Percentiles rank a stretch among this genome's conserved stretches.
phyloP scores from a whole-genome alignment of 768 basidiomycete species.

The Lentinus tigrinus region DNA sequence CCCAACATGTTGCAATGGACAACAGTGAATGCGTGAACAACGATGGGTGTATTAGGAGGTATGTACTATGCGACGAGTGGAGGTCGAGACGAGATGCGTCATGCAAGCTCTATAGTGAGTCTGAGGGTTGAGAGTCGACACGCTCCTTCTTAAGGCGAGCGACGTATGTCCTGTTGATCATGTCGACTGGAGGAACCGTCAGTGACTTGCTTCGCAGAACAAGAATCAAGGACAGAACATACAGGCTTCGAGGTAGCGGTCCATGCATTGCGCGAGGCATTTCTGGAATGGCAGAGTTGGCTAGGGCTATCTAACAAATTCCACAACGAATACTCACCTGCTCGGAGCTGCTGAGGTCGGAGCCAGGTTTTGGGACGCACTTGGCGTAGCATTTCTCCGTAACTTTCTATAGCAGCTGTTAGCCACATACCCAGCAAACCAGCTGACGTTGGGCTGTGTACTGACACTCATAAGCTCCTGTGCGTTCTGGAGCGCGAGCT shows the following conservation, averaged over 20 bases:
- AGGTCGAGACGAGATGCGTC: neutral
- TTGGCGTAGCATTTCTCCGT: slow-evolving; percentile 77
- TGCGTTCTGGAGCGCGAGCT: slow-evolving; percentile 71
- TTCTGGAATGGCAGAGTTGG: slow-evolving; percentile 41
- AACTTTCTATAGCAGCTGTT: slow-evolving; percentile 52
- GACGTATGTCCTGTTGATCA: slow-evolving; percentile 71
- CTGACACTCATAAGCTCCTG: slow-evolving; percentile 80
- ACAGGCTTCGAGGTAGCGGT: slow-evolving; percentile 87
- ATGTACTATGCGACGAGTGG: neutral
- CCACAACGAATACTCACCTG: slow-evolving; percentile 47
- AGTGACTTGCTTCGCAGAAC: neutral
- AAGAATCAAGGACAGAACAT: slow-evolving; percentile 32
- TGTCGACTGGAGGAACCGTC: slow-evolving; percentile 55
- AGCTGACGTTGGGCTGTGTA: neutral
- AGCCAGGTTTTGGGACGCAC: slow-evolving; percentile 75
- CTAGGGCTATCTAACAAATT: neutral
- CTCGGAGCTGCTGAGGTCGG: slow-evolving; percentile 66
- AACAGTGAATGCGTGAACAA: neutral
- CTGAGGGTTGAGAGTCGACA: slow-evolving; percentile 4
- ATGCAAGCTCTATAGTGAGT: neutral
- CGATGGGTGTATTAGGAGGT: slow-evolving; percentile 1
- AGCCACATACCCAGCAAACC: neutral
- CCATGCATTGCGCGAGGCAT: slow-evolving; percentile 73
- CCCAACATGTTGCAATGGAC: no score
- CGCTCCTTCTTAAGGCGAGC: slow-evolving; percentile 57